Evolutionary conservation across 2,329 filamentous ascomycete genomes (phyloP), one percentile per base, ranked within the genome.

Genomic region (Coniochaeta pulveracea): DNA sequence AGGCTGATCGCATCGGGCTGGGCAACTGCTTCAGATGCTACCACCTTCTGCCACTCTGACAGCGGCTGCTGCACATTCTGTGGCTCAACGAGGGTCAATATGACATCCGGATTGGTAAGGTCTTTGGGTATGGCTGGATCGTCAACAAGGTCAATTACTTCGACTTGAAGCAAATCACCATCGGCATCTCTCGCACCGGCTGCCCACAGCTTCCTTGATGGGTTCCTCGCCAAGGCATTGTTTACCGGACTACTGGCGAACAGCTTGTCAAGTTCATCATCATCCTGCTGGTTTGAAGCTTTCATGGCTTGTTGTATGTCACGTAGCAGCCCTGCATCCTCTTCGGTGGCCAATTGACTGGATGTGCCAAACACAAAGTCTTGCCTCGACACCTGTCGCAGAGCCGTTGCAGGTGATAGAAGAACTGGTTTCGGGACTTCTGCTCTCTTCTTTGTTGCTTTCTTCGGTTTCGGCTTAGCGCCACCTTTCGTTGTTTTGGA

Each of bases 351-450:
- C 16, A 93, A 58, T 51, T 93, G 85, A 51, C 85, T 93, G 2
- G 81, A 88, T 0, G 85, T 91, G 1, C 85, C 85, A 55, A 93
- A 93, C 0, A 93, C 58, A 47, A 88, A 83, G 38, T 86, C 75
- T 50, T 91, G 85, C 2, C 69, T 62, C 3, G 71, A 64, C 10
- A 81, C 69, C 43, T 80, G 69, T 34, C 70, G 70, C 26, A 79
- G 55, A 2, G 84, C 85, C 16, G 79, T 70, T 30, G 60, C 62
- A 0, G 85, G 85, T 1, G 82, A 84, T 9, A 84, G 59, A 3
- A 93, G 51, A 12, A 70, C 59, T 14, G 63, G 61, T n/a, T 61
- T 57, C 2, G 44, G 47, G 1, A 49, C 47, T 8, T 51, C 55
- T 26, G 48, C 47, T 34, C 60, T 63, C 39, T 50, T 59, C 41